Conservation (phyloP, 2,329 filamentous ascomycete genomes). For the Fusarium cicatricum region DNA sequence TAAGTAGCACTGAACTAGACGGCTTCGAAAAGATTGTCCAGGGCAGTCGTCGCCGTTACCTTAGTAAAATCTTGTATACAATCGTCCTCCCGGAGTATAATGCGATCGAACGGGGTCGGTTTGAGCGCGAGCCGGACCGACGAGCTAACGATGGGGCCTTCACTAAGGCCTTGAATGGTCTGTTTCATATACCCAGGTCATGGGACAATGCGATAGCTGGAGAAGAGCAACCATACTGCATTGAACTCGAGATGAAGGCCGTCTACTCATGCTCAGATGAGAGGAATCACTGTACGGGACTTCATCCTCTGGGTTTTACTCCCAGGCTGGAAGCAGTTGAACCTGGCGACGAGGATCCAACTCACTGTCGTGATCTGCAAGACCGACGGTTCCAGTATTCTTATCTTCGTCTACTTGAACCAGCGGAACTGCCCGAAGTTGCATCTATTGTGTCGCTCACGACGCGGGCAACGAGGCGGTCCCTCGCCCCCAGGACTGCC, state of each 20-base stretch:
- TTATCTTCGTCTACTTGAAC: conserved; percentile 13
- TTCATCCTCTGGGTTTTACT: too few relatives aligned
- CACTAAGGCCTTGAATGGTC: conserved; percentile 26
- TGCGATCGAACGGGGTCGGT: conserved; percentile 22
- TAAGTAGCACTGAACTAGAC: conserved; percentile 31
- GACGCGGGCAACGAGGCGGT: conserved; percentile 18
- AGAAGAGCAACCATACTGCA: conserved; percentile 19
- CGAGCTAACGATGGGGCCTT: conserved; percentile 33
- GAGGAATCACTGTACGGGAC: conserved; percentile 22
- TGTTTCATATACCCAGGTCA: conserved; percentile 25
- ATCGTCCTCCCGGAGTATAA: conserved; percentile 31
- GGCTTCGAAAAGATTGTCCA: conserved; percentile 23
- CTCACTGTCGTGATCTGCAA: too few relatives aligned
- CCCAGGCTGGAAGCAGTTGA: too few relatives aligned
- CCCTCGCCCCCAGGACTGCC: conserved; percentile 14
- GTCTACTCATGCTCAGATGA: conserved; percentile 21
- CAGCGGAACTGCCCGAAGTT: conserved; percentile 15
- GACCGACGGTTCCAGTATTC: conserved; percentile 31
- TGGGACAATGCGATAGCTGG: conserved; percentile 26
- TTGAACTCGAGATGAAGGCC: conserved; percentile 21
- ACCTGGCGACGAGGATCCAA: too few relatives aligned
- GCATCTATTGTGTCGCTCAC: conserved; percentile 17
- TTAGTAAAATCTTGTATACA: conserved; percentile 23
- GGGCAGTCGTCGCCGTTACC: conserved; percentile 27
- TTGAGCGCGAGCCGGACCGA: conserved; percentile 32